Base-by-base conservation (phyloP, 2,329 filamentous ascomycete species). In the Chalaropsis ovoidea region DNA sequence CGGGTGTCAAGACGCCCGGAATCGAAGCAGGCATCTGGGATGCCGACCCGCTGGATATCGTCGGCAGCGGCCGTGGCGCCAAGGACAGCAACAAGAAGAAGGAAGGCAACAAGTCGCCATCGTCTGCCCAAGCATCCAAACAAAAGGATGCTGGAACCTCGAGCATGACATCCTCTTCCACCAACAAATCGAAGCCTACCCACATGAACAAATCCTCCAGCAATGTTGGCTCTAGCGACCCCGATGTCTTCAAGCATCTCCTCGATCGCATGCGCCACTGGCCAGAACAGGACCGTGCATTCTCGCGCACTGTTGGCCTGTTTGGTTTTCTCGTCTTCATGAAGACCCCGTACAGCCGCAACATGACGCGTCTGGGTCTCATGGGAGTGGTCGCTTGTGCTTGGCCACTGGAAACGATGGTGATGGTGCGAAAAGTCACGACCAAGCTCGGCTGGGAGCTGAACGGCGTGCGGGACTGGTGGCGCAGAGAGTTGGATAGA, bases 401-500 rank as follows among this genome's bases (percentile, higher is more conserved):
- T n/a, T 67, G 66, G 66, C 66, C 66, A 10, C 42, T 67, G 41
- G 63, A 67, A 52, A 19, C 66, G 27, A 60, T 39, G 31, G 60
- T 65, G 24, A 27, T 67, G 7, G n/a, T 58, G 42, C 60, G 60
- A n/a, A 67, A 67, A n/a, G 60, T 22, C 2, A n/a, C 60, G 27
- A 65, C 58, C 17, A 67, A 67, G 60, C 43, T 67, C 10, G 60
- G 66, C 15, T 67, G 63, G 66, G 66, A 67, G 27, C 64, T 63
- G n/a, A 42, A 27, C 5, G 41, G 66, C 1, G 39, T 67, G 17
- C 45, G 63, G 13, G 41, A 35, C 3, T 67, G 66, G 66, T 67
- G 66, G 66, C 58, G 52, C 10, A 49, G 52, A 15, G 66, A 67
- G 47, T 27, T 67, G 5, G 49, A 39, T 27, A 65, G 58, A 49